Conservation (phyloP, 805 yeast species). For the Cyberlindnera galapagoensis region DNA sequence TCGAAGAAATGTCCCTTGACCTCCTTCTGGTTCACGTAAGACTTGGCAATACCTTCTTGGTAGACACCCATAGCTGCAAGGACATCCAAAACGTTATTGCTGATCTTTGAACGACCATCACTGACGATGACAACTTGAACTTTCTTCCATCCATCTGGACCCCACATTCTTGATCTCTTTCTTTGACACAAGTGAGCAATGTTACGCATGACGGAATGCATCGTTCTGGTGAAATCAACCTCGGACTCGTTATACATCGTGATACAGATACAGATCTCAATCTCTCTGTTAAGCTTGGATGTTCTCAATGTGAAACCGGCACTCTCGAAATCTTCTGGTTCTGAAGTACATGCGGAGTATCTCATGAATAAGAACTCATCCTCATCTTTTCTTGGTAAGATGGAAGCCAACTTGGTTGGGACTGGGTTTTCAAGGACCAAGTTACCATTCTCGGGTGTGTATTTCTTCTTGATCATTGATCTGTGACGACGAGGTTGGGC, state of each 20-base stretch:
- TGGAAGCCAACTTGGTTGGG: conserved; percentile 80
- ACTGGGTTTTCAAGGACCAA: conserved; percentile 90
- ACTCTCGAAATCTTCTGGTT: conserved; percentile 75
- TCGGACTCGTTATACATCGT: conserved; percentile 99
- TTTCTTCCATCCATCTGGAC: conserved; percentile 94
- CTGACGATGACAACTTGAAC: conserved; percentile 86
- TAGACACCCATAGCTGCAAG: conserved; percentile 94
- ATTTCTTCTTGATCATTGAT: conserved; percentile 64
- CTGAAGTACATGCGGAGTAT: conserved; percentile 93
- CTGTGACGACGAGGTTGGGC: conserved; percentile 57
- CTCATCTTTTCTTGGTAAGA: conserved; percentile 78
- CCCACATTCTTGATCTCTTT: conserved; percentile 84
- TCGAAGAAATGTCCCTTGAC: conserved; percentile 94
- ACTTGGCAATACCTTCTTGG: conserved; percentile 96
- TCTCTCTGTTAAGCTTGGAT: conserved; percentile 81
- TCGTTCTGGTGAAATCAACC: conserved; percentile 79
- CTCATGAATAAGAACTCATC: conserved; percentile 96
- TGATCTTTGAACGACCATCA: conserved; percentile 90
- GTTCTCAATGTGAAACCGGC: conserved; percentile 85
- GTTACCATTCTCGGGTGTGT: conserved; percentile 71
- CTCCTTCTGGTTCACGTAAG: conserved; percentile 82
- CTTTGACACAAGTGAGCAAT: conserved; percentile 82
- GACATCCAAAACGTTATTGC: conserved; percentile 78
- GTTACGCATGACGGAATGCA: conserved; percentile 92
- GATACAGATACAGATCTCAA: conserved; percentile 85